Evolutionary conservation across 148 eudicot genomes (phyloP).

Genomic region (Chenopodium quinoa): DNA sequence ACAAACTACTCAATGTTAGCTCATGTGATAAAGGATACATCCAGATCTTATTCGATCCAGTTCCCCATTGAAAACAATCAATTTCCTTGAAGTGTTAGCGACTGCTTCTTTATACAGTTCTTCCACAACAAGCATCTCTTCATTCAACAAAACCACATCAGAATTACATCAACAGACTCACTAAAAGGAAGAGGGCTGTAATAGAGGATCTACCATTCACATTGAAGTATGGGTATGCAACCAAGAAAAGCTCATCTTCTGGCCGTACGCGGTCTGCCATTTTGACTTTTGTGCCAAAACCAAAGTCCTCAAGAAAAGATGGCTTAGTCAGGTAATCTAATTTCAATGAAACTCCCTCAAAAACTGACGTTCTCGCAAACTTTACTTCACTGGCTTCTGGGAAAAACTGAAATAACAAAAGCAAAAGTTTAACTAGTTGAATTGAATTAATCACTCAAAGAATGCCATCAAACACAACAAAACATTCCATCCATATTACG

Average conservation of each 20-base stretch:
- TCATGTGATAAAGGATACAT: constrained; percentile 67
- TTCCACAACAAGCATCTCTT: constrained; percentile 99
- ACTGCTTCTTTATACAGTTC: constrained; percentile 96
- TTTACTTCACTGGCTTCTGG: constrained; percentile 94
- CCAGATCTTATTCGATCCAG: constrained; percentile 98
- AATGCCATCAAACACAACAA: neutral
- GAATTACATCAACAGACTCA: neutral
- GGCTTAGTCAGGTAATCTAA: constrained; percentile 96
- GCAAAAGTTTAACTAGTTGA: constrained; percentile 2
- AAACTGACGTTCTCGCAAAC: constrained; percentile 67
- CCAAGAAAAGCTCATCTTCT: constrained; percentile 85
- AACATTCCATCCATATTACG: neutral
- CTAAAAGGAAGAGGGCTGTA: constrained; percentile 12
- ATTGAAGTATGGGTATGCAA: constrained; percentile 90
- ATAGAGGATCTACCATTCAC: constrained; percentile 64
- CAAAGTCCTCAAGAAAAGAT: constrained; percentile 88
- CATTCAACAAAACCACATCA: constrained; percentile 16
- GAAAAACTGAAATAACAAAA: constrained; percentile 64
- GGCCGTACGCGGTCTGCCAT: constrained; percentile 90
- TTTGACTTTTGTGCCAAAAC: constrained; percentile 69
- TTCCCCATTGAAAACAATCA: constrained; percentile 94
- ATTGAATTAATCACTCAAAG: neutral
- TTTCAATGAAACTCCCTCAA: constrained; percentile 86
- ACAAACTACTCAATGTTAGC: neutral
- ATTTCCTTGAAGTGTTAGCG: constrained; percentile 46